Percentiles rank a stretch among this genome's conserved stretches.
phyloP scores from a whole-genome alignment of 2,329 filamentous ascomycete species.

The Apiospora malaysiana region DNA sequence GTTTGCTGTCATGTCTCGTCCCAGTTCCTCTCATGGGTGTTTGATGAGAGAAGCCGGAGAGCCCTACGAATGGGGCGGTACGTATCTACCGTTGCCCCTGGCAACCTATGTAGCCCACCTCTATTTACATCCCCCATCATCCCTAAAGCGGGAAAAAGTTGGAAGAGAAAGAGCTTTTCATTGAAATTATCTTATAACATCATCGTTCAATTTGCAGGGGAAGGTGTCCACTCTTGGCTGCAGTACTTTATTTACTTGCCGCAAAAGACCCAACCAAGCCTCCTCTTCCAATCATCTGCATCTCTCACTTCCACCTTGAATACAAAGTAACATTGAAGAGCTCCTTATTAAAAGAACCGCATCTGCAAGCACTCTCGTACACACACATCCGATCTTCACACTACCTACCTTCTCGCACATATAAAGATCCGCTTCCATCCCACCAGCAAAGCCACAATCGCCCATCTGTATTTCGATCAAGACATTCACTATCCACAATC shows the following conservation, averaged over 20 bases:
- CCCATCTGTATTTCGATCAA: background rate
- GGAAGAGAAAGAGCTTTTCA: conserved; percentile 10
- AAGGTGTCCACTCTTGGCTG: conserved; percentile 13
- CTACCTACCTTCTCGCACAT: background rate
- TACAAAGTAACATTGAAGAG: conserved; percentile 9
- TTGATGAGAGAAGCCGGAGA: background rate
- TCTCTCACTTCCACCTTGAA: background rate
- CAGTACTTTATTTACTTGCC: conserved; percentile 4
- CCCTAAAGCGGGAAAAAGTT: background rate
- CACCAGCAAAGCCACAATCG: background rate
- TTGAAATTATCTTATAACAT: background rate
- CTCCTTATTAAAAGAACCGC: conserved; percentile 1
- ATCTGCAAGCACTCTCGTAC: conserved; percentile 8
- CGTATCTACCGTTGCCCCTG: conserved; percentile 1
- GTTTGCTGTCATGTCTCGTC: background rate
- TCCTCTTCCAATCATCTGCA: conserved; percentile 10
- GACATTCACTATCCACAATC: background rate
- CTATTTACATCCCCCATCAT: conserved; percentile 4
- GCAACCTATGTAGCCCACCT: background rate
- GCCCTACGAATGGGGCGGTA: background rate
- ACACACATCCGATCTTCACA: background rate
- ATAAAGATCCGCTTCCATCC: background rate
- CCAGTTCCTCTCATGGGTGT: background rate
- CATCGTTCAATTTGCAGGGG: background rate
- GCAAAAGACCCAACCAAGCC: background rate